Conservation (phyloP, 768 basidiomycete species). For the Tremella yokohamensis region DNA sequence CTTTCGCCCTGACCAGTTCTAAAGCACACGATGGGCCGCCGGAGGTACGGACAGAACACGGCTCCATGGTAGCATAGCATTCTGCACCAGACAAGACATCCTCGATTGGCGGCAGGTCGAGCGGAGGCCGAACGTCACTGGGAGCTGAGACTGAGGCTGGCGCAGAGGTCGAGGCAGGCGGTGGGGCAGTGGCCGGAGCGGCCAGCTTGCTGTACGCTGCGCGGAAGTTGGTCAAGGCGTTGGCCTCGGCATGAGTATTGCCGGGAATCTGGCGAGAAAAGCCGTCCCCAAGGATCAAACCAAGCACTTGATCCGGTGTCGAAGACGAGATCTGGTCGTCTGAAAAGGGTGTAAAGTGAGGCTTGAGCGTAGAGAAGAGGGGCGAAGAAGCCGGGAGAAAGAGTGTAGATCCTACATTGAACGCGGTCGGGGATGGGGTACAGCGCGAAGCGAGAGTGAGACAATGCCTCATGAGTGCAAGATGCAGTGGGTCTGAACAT, state of each 20-base stretch:
- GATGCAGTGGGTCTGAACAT: conserved; percentile 31
- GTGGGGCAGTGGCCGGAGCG: background rate
- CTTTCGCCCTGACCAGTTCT: conserved; percentile 65
- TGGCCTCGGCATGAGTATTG: conserved; percentile 96
- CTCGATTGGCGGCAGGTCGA: conserved; percentile 48
- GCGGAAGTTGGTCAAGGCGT: conserved; percentile 72
- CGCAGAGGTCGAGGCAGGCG: background rate
- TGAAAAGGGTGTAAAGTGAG: conserved; percentile 31
- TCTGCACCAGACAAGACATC: conserved; percentile 63
- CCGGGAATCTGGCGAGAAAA: conserved; percentile 84
- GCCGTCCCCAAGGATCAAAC: conserved; percentile 67
- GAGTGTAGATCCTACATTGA: conserved; percentile 47
- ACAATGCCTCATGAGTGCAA: conserved; percentile 41
- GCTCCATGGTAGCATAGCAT: conserved; percentile 94
- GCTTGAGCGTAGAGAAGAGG: conserved; percentile 18
- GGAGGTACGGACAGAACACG: conserved; percentile 83
- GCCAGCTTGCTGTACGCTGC: conserved; percentile 48
- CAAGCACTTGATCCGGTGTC: conserved; percentile 8
- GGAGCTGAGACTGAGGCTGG: background rate
- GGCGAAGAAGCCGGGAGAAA: conserved; percentile 39
- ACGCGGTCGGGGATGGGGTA: conserved; percentile 41
- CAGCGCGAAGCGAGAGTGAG: conserved; percentile 39
- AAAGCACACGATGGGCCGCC: conserved; percentile 82
- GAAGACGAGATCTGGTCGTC: background rate
- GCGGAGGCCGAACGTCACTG: background rate